Base-by-base conservation (phyloP, 225 moss, liverwort and hornwort genomes). In the Pseudisothecium myosuroides region DNA sequence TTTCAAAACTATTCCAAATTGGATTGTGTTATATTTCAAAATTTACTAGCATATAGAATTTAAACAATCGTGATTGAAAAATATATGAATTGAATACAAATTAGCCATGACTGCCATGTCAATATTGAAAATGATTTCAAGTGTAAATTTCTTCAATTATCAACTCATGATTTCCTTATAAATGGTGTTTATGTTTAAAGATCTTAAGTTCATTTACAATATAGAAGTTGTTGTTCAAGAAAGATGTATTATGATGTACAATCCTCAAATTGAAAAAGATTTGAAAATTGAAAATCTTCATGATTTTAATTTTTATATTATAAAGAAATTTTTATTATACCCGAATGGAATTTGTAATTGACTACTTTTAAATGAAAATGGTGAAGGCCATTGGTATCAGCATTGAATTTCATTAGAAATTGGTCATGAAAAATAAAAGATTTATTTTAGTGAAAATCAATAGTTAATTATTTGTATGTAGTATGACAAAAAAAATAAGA, bases 401-500 rank as follows among this genome's bases (percentile, higher is more conserved):
- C 14, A 89, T 86, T 28, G 9, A 55, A 73, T 43, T 62, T 54
- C 15, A 81, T 36, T 62, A 27, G 5, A 21, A 52, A 52, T 80
- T 83, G 50, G 32, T 75, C 26, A 59, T 79, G 18, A 89, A 77
- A 55, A 5, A 52, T 5, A 43, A 8, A 36, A 36, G 1, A 11
- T 41, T 68, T 19, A 17, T 50, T 49, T 23, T 3, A 73, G 6
- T 29, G 3, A 45, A 65, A 24, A 6, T 15, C 67, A 55, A 6
- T 39, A 58, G 39, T 58, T 79, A 37, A 82, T 67, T 20, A 55
- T 1, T 59, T 89, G 59, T 4, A 67, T 80, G 66, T 82, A 85
- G 74, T 22, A 93, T 93, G 93, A 87, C 93, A 92, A 90, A 78
- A 32, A 92, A 39, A 75, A 31, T 62, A 43, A 90, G 52, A 61